phyloP scores from a whole-genome alignment of 805 yeast species.

The Candida sithepensis region DNA sequence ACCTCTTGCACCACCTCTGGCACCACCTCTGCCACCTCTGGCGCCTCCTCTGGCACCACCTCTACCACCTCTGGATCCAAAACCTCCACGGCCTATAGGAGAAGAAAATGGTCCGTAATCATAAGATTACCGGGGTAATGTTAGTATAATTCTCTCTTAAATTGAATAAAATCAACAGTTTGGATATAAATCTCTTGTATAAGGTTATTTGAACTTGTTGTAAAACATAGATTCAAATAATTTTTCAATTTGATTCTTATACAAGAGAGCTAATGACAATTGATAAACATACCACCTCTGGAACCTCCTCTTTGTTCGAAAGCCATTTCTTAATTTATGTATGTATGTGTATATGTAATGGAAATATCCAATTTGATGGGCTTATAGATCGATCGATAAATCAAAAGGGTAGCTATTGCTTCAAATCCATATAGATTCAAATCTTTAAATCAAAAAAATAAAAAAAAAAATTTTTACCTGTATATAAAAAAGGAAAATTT shows the following conservation, averaged over 20 bases:
- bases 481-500: not conserved
- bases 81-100: conserved; percentile 25
- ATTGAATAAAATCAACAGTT: too few species aligned
- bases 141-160: not conserved
- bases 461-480: not conserved
- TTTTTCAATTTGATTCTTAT: not conserved
- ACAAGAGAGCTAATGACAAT: not conserved
- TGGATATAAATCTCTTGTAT: not conserved
- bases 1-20: conserved; percentile 45
- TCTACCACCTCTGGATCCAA: conserved; percentile 34
- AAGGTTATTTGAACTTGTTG: not conserved
- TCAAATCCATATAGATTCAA: not conserved
- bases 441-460: not conserved
- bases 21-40: conserved; percentile 35
- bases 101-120: not conserved
- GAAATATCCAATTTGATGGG: conserved; percentile 1
- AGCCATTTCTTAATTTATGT: conserved; percentile 51
- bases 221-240: not conserved
- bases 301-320: conserved; percentile 44
- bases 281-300: conserved; percentile 34
- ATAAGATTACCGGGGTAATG: not conserved
- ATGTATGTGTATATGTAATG: conserved; percentile 1
- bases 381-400: not conserved
- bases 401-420: not conserved
- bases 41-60: conserved; percentile 45